Base-by-base conservation (phyloP, 2,329 filamentous ascomycete species). In the Botrytis fragariae region DNA sequence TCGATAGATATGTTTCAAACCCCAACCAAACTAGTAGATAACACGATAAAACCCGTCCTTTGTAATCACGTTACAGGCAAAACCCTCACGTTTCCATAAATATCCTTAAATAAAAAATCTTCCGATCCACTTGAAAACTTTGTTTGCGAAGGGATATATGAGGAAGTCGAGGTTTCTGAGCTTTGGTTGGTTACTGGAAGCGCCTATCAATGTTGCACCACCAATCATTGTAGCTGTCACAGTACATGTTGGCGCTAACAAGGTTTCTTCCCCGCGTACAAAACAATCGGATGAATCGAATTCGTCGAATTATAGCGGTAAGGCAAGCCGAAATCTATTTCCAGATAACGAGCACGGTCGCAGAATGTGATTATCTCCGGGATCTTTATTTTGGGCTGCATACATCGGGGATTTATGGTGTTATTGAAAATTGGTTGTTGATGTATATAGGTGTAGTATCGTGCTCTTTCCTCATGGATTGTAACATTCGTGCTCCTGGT, bases 361-460 rank as follows among this genome's bases (percentile, higher is more conserved):
- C 37, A 69, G 54, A 44, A 72, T 59, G 42, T 59, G 51, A 68
- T 48, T 48, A 35, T 72, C 62, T 35, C 71, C 20, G 25, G 62
- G 39, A 68, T 69, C 51, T 69, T 72, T 72, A 72, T 72, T 72
- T 72, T 72, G 62, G 32, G 51, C 71, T 72, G 62, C 71, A 68
- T 72, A 32, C 37, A 69, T 39, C 37, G 35, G 71, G 51, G 25
- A 37, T 54, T 57, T 29, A 72, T 37, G 45, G 44, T 48, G 51
- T 69, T 60, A 51, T 48, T 51, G 42, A 37, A 57, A 44, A 39
- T 60, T 42, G 32, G 10, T 39, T 48, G 59, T 69, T 25, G 71
- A 72, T 68, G 71, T 72, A 72, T 72, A 72, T 72, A 72, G 68
- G 42, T 69, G 51, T 69, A 61, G 63, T 45, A 60, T 69, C 39